Base-by-base conservation (phyloP, 2,329 filamentous ascomycete species). In the Mariannaea sp. region DNA sequence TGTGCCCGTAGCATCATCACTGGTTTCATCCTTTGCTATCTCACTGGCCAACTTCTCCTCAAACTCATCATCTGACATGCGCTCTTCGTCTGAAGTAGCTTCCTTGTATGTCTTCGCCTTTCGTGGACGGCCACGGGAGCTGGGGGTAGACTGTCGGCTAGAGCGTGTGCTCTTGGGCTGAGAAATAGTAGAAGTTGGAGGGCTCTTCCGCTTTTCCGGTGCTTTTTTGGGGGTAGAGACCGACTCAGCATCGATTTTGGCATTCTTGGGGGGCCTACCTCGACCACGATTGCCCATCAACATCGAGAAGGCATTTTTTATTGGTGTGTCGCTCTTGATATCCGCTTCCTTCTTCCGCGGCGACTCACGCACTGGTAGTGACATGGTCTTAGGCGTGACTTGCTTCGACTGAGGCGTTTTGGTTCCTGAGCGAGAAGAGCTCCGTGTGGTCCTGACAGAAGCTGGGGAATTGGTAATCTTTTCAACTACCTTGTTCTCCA, bases 31-130 rank as follows among this genome's bases (percentile, higher is more conserved):
- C 1, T 73, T 68, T 1, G 70, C 74, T 19, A 85, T 73, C 55
- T 88, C 84, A 3, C 85, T 77, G 5, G 89, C 87, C 1, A 96
- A 77, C 59, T 88, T 88, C 0, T 85, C 81, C 69, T 96, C 92
- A 66, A 94, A 97, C 59, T 90, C 87, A 24, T 88, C 83, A 58
- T 97, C 93, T 5, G 88, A 92, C 8, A 97, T 75, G 58, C 75
- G 71, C 48, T 85, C 82, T 32, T 86, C 83, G 1, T 82, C 81
- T 0, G 80, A 77, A 27, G 89, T 73, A 61, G 84, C 71, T 55
- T 86, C 73, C 66, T 78, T 73, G 60, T 86, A 85, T 0, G 62
- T 66, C 5, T 55, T 74, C 1, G 70, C 75, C 53, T 77, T 82
- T 12, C 82, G 79, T 2, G 78, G 73, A 16, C 84, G 77, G 5